These are phyloP conservation scores for Fraxinus quadrangulata DNA, from an alignment of 257 asterid genomes.

Conservation along the genomic window DNA sequence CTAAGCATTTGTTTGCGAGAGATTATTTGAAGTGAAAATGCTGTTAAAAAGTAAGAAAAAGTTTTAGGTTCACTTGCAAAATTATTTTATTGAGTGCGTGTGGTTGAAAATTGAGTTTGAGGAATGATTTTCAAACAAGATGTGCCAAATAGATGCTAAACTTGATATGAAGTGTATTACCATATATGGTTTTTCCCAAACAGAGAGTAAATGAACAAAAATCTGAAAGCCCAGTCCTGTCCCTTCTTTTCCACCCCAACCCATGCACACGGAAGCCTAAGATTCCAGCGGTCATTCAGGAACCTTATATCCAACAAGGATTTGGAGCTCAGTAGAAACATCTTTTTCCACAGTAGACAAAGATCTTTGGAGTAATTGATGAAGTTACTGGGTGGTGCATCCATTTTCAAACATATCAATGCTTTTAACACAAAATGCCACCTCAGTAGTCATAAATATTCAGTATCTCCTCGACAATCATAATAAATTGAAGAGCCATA, in stretches of 20 bases:
- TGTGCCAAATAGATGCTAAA: background rate
- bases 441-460: background rate
- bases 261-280: background rate
- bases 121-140: too few relatives aligned
- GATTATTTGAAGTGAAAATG: background rate
- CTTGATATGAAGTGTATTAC: background rate
- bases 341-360: background rate
- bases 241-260: background rate
- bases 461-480: background rate
- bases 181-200: background rate
- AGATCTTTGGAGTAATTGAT: background rate
- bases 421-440: background rate
- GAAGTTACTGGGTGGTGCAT: background rate
- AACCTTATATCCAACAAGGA: background rate
- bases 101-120: too few relatives aligned
- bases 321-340: background rate
- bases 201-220: background rate
- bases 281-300: background rate
- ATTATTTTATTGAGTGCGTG: too few relatives aligned
- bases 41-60: too few relatives aligned
- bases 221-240: background rate
- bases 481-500: background rate
- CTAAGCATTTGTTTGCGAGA: conserved; percentile 64
- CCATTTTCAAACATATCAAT: background rate
- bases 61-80: too few relatives aligned